phyloP scores from a whole-genome alignment of 2,329 filamentous ascomycete genomes.

The Keithomyces neogunnii region DNA sequence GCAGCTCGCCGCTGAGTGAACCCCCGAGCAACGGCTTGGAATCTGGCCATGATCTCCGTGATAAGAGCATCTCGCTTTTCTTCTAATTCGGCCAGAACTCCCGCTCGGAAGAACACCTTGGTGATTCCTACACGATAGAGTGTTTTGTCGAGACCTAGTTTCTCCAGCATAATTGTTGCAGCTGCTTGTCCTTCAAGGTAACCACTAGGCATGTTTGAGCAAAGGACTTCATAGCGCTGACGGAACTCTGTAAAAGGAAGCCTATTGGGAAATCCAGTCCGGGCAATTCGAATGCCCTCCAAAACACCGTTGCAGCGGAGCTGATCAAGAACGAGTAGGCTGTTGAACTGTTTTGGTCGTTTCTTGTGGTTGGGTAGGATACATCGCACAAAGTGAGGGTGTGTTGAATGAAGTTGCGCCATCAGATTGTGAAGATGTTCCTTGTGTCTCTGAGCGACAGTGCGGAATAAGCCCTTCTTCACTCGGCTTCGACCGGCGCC shows the following conservation, averaged over 20 bases:
- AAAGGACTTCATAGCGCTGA: conserved; percentile 91
- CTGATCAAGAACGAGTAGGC: conserved; percentile 89
- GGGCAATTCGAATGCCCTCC: conserved; percentile 95
- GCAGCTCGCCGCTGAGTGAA: conserved; percentile 82
- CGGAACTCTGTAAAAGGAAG: conserved; percentile 89
- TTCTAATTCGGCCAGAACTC: conserved; percentile 92
- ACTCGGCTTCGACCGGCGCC: conserved; percentile 68
- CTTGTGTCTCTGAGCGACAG: conserved; percentile 93
- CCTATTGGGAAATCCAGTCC: conserved; percentile 93
- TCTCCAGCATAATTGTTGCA: conserved; percentile 79
- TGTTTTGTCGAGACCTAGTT: conserved; percentile 73
- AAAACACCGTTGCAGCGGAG: conserved; percentile 97
- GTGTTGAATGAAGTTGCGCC: conserved; percentile 87
- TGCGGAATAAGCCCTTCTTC: conserved; percentile 95
- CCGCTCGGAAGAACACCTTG: conserved; percentile 96
- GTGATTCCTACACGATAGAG: conserved; percentile 91
- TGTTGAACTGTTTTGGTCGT: conserved; percentile 83
- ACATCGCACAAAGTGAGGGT: conserved; percentile 96
- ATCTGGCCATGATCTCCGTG: conserved; percentile 84
- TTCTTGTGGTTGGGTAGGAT: conserved; percentile 99
- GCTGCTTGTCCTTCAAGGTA: conserved; percentile 86
- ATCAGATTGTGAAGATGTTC: conserved; percentile 97
- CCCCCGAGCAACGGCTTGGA: conserved; percentile 86
- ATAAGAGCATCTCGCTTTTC: conserved; percentile 91
- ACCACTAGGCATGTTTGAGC: conserved; percentile 76